Evolutionary conservation across 352 stramenopile species (phyloP).

Genomic region (Saprolegnia diclina): DNA sequence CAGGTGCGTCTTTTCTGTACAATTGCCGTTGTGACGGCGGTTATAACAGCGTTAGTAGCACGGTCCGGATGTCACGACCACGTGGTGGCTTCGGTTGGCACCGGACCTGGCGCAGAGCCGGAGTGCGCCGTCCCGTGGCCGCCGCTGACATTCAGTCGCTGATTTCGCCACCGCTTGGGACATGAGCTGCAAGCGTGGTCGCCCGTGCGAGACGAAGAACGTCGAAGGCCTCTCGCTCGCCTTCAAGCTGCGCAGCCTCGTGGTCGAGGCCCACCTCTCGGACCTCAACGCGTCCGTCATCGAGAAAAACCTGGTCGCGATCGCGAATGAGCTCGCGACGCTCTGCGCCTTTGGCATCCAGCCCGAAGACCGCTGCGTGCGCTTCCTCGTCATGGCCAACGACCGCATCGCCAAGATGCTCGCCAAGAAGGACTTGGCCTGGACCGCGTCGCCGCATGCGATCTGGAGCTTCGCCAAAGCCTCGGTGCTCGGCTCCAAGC

Average conservation of each 20-base stretch:
- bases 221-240: slow-evolving; percentile 74
- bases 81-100: too few relatives aligned
- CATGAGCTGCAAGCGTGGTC: slow-evolving; percentile 10
- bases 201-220: slow-evolving; percentile 18
- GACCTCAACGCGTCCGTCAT: slow-evolving; percentile 82
- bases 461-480: slow-evolving; percentile 5
- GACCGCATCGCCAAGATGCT: slow-evolving; percentile 60
- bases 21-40: too few relatives aligned
- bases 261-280: slow-evolving; percentile 72
- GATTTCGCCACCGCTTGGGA: not conserved
- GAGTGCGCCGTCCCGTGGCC: not conserved
- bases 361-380: slow-evolving; percentile 65
- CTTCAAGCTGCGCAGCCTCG: slow-evolving; percentile 81
- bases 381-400: slow-evolving; percentile 63
- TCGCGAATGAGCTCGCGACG: slow-evolving; percentile 74
- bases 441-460: not conserved
- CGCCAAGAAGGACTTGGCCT: slow-evolving; percentile 30
- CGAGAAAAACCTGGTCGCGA: slow-evolving; percentile 69
- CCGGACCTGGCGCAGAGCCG: too few relatives aligned
- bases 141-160: not conserved
- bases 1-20: too few relatives aligned
- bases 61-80: too few relatives aligned
- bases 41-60: too few relatives aligned
- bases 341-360: slow-evolving; percentile 72
- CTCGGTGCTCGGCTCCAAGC: not conserved